Evolutionary conservation across 78 protist genomes (phyloP).

Genomic region (Anaeramoeba ignava): DNA sequence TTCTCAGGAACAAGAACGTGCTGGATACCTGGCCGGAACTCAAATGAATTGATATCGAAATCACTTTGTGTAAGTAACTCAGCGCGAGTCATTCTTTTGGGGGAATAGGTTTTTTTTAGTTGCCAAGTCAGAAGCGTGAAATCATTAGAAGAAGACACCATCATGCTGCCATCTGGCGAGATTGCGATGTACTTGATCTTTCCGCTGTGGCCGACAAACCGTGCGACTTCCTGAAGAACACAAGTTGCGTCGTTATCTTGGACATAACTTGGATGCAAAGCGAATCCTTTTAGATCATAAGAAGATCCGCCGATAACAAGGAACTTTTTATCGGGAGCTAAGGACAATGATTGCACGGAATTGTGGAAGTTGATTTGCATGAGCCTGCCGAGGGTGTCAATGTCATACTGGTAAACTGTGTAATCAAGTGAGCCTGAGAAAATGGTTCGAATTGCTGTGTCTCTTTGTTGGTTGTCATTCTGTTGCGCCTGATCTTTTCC

Average conservation of each 20-base stretch:
- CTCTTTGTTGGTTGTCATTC: too few relatives aligned
- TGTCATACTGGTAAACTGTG: background rate
- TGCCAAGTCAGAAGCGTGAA: background rate
- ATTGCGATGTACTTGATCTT: background rate
- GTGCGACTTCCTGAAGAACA: background rate
- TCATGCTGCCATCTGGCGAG: constrained; percentile 1
- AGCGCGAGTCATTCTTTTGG: background rate
- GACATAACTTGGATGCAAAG: background rate
- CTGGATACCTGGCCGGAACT: too few relatives aligned
- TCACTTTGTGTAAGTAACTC: background rate
- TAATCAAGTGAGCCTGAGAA: background rate
- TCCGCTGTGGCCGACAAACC: background rate
- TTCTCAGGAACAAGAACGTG: background rate
- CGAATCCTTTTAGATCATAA: background rate
- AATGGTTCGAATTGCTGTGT: too few relatives aligned
- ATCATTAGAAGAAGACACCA: background rate
- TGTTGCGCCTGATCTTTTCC: background rate
- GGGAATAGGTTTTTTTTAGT: background rate
- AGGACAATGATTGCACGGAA: background rate
- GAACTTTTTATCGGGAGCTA: background rate
- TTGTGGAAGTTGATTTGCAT: background rate
- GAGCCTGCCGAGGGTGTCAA: background rate
- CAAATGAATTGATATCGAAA: background rate
- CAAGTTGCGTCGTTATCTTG: background rate
- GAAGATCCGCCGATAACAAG: background rate